Evolutionary conservation across 208 protist genomes (phyloP).

Genomic region (Acanthamoeba pearcei): DNA sequence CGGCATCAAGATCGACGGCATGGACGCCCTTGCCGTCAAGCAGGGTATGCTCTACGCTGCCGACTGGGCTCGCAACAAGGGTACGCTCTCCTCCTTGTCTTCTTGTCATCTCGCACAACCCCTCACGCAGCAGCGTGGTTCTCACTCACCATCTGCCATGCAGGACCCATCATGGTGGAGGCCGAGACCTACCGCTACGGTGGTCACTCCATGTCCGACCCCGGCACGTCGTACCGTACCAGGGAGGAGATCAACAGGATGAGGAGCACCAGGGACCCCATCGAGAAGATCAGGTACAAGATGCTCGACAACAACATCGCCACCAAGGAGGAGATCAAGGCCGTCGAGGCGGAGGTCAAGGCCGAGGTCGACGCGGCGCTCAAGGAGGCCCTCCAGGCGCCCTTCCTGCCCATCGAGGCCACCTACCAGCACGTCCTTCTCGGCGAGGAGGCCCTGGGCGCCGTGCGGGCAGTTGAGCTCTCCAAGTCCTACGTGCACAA

Average conservation of each 20-base stretch:
- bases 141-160: not conserved
- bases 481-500: slow-evolving; percentile 36
- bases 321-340: slow-evolving; percentile 96
- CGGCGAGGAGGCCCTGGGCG: not conserved
- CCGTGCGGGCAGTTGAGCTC: slow-evolving; percentile 73
- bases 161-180: slow-evolving; percentile 97
- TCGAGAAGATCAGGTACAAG: slow-evolving; percentile 92
- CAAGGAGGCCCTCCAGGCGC: slow-evolving; percentile 91
- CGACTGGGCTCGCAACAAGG: slow-evolving; percentile 67
- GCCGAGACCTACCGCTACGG: slow-evolving; percentile 95
- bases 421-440: slow-evolving; percentile 20
- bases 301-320: slow-evolving; percentile 93
- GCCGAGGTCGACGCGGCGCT: slow-evolving; percentile 95
- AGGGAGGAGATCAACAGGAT: slow-evolving; percentile 96
- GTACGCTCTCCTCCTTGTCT: slow-evolving; percentile 79
- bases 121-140: not conserved
- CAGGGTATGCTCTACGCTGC: slow-evolving; percentile 92
- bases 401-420: slow-evolving; percentile 89
- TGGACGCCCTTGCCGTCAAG: slow-evolving; percentile 97
- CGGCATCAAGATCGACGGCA: slow-evolving; percentile 97
- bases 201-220: slow-evolving; percentile 98
- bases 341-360: slow-evolving; percentile 93
- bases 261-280: slow-evolving; percentile 93
- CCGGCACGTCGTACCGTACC: slow-evolving; percentile 97
- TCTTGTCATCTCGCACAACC: not conserved